Base-by-base conservation (phyloP, 441 rosid species). In the Cnidoscolus chayamansa region DNA sequence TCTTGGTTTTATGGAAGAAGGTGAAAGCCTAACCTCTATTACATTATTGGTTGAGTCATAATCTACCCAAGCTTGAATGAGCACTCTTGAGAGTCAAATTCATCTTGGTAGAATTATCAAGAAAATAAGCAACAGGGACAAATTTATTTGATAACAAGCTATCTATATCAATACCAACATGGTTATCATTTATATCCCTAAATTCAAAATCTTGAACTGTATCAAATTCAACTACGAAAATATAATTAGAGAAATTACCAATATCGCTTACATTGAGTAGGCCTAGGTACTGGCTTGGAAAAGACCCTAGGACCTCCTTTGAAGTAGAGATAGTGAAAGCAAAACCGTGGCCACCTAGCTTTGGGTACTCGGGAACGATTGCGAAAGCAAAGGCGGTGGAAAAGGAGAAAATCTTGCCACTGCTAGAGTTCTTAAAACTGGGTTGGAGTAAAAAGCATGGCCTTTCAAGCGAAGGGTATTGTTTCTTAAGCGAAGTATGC, bases 221-320 rank as follows among this genome's bases (percentile, higher is more conserved):
- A 72, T 93, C 98, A 58, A 93, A 90, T 49, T 93, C 98, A 37
- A 93, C 96, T 0, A 94, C 94, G 76, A 91, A 81, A 65, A 93
- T 48, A 69, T 87, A 86, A 77, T 86, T 83, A 6, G 90, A 81
- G 72, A 72, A 65, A 73, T 90, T 87, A 47, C 87, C 87, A 3
- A 66, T 50, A 66, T 84, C 80, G 65, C 50, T 85, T 11, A 86
- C 69, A 72, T 90, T 91, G 64, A 91, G 71, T 2, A 93, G 84
- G 13, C 98, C 98, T 1, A 93, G 78, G 75, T 77, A 93, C 78
- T 93, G 92, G 68, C 89, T 90, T 1, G 93, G 90, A 65, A 86
- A 85, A 74, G 90, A 77, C 0, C 85, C 86, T 1, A 68, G 37
- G 10, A 84, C 85, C 48, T 82, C 81, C 70, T 79, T 81, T 10